These are phyloP conservation scores for Drechslerella dactyloides DNA, from an alignment of 2,329 filamentous ascomycete species.

Conservation along the genomic window DNA sequence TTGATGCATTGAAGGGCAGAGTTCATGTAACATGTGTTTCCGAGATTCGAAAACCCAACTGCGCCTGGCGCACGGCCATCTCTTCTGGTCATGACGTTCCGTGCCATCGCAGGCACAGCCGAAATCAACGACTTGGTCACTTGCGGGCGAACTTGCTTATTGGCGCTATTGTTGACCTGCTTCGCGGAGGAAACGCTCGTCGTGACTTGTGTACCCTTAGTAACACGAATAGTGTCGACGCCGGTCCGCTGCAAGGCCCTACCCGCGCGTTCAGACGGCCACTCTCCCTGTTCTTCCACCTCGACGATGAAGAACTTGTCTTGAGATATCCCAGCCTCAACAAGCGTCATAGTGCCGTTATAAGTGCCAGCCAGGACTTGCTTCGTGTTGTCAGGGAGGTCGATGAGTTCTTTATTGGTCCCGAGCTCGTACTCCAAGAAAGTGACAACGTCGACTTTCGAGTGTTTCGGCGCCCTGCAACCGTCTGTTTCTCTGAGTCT, in stretches of 20 bases:
- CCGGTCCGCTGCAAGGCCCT: conserved; percentile 52
- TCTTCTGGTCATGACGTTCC: conserved; percentile 70
- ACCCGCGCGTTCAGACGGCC: conserved; percentile 36
- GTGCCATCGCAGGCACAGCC: conserved; percentile 71
- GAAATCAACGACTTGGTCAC: conserved; percentile 63
- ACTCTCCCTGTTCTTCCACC: conserved; percentile 45
- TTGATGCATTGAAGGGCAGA: conserved; percentile 93
- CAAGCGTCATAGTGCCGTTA: conserved; percentile 58
- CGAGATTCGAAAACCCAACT: conserved; percentile 85
- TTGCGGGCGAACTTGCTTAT: conserved; percentile 56
- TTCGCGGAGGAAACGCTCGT: conserved; percentile 50
- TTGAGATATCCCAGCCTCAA: conserved; percentile 56
- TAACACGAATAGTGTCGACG: conserved; percentile 42
- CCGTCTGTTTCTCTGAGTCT: conserved; percentile 61
- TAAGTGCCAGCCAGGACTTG: conserved; percentile 68
- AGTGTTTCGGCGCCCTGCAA: conserved; percentile 60
- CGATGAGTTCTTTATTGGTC: conserved; percentile 57
- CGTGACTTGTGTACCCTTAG: conserved; percentile 51
- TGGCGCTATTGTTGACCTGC: conserved; percentile 41
- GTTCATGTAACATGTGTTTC: conserved; percentile 99
- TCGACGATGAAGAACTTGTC: conserved; percentile 51
- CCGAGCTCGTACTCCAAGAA: conserved; percentile 52
- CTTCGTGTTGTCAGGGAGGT: conserved; percentile 54
- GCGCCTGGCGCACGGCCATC: conserved; percentile 75
- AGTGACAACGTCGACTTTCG: conserved; percentile 55